Percentiles rank a stretch among this genome's conserved stretches.
Evolutionary conservation across 208 protist genomes (phyloP).

Genomic region (Endotrypanum monterogeii): DNA sequence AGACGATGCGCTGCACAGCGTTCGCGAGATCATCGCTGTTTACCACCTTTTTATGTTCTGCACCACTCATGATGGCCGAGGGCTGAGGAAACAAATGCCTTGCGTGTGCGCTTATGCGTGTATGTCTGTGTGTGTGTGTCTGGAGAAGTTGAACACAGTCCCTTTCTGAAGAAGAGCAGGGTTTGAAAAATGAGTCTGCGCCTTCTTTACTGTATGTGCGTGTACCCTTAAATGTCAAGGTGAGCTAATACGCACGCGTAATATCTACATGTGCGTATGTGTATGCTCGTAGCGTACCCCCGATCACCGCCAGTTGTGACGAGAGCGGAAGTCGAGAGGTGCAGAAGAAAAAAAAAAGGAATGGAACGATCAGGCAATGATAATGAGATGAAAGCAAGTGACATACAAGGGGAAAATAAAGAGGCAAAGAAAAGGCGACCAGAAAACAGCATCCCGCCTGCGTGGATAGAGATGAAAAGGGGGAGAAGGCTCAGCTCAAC

Average conservation of each 20-base stretch:
- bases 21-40: slow-evolving; percentile 16
- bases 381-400: slow-evolving; percentile 1
- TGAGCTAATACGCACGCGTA: no score
- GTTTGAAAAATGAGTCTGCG: no score
- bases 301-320: no score
- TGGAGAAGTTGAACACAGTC: slow-evolving; percentile 5
- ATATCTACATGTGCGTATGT: no score
- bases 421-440: no score
- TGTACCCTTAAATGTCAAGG: neutral
- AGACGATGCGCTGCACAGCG: slow-evolving; percentile 26
- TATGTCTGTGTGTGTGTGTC: neutral
- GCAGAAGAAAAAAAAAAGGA: neutral
- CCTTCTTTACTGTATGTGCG: neutral
- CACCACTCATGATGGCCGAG: slow-evolving; percentile 3
- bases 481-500: no score
- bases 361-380: slow-evolving; percentile 17
- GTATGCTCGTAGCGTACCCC: no score
- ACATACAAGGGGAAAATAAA: neutral
- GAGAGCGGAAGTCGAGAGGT: neutral
- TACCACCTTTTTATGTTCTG: slow-evolving; percentile 7
- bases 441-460: neutral
- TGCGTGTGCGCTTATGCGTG: neutral
- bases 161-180: slow-evolving; percentile 21
- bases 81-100: neutral
- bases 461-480: no score